These are phyloP conservation scores for Nothopassalora personata DNA, from an alignment of 2,329 filamentous ascomycete species.

Conservation along the genomic window DNA sequence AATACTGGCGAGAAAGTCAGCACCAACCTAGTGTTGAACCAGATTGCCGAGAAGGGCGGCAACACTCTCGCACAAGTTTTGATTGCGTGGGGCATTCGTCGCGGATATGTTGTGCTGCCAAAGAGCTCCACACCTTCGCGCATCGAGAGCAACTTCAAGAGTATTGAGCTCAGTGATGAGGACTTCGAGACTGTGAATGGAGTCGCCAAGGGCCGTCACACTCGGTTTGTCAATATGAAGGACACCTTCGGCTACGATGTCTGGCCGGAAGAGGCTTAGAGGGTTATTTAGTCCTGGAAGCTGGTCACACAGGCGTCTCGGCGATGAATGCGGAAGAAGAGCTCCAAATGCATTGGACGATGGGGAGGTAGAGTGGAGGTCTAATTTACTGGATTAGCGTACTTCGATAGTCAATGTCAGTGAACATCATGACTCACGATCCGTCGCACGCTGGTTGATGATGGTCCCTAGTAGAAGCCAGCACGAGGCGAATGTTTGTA, in stretches of 20 bases:
- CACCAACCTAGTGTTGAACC: slow-evolving; percentile 55
- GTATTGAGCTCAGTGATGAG: slow-evolving; percentile 51
- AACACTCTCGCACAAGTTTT: slow-evolving; percentile 57
- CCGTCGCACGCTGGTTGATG: no score
- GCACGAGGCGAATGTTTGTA: no score
- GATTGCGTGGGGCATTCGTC: slow-evolving; percentile 60
- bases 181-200: slow-evolving; percentile 57
- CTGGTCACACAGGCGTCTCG: background rate
- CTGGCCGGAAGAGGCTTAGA: slow-evolving; percentile 38
- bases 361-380: background rate
- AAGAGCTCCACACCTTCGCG: slow-evolving; percentile 64
- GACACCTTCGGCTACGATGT: slow-evolving; percentile 71
- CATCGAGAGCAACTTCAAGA: slow-evolving; percentile 64
- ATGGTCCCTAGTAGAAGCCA: no score
- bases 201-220: slow-evolving; percentile 61
- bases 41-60: slow-evolving; percentile 53
- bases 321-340: background rate
- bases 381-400: background rate
- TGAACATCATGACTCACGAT: background rate
- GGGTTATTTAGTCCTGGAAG: background rate
- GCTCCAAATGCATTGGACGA: background rate
- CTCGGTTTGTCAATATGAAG: slow-evolving; percentile 76
- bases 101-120: slow-evolving; percentile 63
- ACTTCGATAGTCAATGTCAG: background rate
- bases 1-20: slow-evolving; percentile 62